Conservation (phyloP, 495 filamentous ascomycete species). For the Daldinia childiae region DNA sequence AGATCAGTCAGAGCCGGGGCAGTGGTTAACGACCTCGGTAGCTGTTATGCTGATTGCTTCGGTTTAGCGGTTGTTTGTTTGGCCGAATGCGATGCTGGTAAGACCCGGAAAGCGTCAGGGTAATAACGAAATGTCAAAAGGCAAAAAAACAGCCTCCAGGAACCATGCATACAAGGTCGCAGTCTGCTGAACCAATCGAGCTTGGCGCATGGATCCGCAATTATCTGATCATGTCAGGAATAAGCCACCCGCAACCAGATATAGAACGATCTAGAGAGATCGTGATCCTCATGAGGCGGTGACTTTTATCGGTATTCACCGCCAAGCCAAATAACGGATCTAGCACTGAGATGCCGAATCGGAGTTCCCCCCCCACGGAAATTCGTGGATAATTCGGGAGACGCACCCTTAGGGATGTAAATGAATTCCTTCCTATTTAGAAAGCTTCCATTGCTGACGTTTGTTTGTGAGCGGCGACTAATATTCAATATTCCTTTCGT, state of each 20-base stretch:
- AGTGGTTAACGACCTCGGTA: conserved; percentile 22
- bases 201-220: conserved; percentile 41
- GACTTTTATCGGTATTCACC: conserved; percentile 37
- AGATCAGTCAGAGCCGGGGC: conserved; percentile 17
- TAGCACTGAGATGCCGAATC: conserved; percentile 27
- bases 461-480: conserved; percentile 6
- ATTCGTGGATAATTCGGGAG: conserved; percentile 38
- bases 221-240: conserved; percentile 38
- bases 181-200: conserved; percentile 28
- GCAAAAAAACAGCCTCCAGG: conserved; percentile 23
- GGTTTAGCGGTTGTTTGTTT: conserved; percentile 43
- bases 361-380: conserved; percentile 31
- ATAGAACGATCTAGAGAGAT: conserved; percentile 39
- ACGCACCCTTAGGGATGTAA: conserved; percentile 1
- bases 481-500: conserved; percentile 11
- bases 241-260: conserved; percentile 34
- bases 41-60: conserved; percentile 23
- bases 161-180: conserved; percentile 40
- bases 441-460: conserved; percentile 9
- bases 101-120: conserved; percentile 19
- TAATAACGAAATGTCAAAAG: conserved; percentile 14
- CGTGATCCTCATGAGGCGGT: conserved; percentile 29
- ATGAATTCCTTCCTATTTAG: conserved; percentile 19
- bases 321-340: conserved; percentile 17
- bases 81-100: conserved; percentile 30